Base-by-base conservation (phyloP, 2,329 filamentous ascomycete species). In the Fusarium subtropicale region DNA sequence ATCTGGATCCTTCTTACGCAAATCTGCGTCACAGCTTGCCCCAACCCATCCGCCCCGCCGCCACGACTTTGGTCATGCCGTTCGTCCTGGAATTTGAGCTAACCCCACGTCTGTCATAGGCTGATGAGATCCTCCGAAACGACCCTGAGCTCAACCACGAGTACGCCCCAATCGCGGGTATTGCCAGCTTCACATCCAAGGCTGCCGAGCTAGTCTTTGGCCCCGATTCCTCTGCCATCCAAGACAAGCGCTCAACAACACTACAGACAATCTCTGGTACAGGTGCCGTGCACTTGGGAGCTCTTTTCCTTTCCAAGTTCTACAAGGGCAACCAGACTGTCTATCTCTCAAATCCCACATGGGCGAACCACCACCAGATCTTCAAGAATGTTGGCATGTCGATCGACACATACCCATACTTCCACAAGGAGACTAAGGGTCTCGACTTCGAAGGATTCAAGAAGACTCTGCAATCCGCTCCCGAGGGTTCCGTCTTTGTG, bases 291-390 rank as follows among this genome's bases (percentile, higher is more conserved):
- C 96, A 99, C 79, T 85, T 98, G 38, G 96, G 96, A 71, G 94
- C 91, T 69, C 90, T 97, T 73, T 99, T 99, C 89, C 91, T 99
- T 64, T 85, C 92, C 80, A 94, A 91, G 80, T 99, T 98, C 88
- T 97, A 93, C 86, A 84, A 85, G 76, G 86, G 87, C 77, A 88
- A 86, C 82, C 91, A 88, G 72, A 88, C 90, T 63, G 88, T 97
- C 82, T 97, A 97, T 86, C 86, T 98, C 80, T 97, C 94, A 76
- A 92, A 92, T 80, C 96, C 96, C 55, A 99, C 96, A 66, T 99
- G 96, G 96, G 94, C 92, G 73, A 99, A 99, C 85, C 96, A 99
- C 89, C 91, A 97, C 84, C 96, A 98, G 82, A 97, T 99, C 86
- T 97, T 99, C 85, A 88, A 86, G 81, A 98, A 98, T 78, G 94